phyloP scores from a whole-genome alignment of 768 basidiomycete genomes.

The Tricholoma bakamatsutake region DNA sequence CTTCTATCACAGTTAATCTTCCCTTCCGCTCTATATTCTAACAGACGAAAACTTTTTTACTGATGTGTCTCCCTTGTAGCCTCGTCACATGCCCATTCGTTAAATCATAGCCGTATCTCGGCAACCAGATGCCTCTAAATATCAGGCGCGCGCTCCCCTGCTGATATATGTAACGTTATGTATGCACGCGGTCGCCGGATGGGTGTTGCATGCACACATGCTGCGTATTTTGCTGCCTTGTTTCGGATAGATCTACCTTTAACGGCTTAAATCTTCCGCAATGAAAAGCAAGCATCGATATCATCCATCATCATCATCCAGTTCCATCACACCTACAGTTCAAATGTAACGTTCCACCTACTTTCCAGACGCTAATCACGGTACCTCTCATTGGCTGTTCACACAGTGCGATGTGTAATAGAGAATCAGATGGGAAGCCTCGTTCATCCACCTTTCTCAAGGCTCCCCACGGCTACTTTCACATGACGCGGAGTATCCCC shows the following conservation, averaged over 20 bases:
- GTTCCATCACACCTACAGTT: neutral
- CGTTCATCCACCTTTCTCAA: no score
- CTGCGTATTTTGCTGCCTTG: neutral
- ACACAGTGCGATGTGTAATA: neutral
- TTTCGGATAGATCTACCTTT: neutral
- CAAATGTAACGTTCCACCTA: neutral
- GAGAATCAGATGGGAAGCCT: neutral
- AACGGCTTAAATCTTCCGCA: neutral
- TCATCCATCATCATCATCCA: neutral
- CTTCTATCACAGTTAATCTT: slow-evolving; percentile 13
- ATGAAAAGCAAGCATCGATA: neutral
- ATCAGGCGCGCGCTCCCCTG: slow-evolving; percentile 26
- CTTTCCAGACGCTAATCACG: neutral
- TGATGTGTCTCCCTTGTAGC: slow-evolving; percentile 22
- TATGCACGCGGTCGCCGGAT: neutral
- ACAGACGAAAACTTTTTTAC: neutral
- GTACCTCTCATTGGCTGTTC: neutral
- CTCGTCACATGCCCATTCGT: slow-evolving; percentile 55
- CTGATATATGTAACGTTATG: neutral
- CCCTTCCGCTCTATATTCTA: slow-evolving; percentile 7
- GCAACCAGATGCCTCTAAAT: slow-evolving; percentile 58
- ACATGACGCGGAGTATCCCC: neutral
- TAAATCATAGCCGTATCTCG: slow-evolving; percentile 44
- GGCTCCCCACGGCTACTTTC: neutral
- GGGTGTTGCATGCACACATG: neutral